Conservation (phyloP, 768 basidiomycete species). For the Cystofilobasidium ferigula region DNA sequence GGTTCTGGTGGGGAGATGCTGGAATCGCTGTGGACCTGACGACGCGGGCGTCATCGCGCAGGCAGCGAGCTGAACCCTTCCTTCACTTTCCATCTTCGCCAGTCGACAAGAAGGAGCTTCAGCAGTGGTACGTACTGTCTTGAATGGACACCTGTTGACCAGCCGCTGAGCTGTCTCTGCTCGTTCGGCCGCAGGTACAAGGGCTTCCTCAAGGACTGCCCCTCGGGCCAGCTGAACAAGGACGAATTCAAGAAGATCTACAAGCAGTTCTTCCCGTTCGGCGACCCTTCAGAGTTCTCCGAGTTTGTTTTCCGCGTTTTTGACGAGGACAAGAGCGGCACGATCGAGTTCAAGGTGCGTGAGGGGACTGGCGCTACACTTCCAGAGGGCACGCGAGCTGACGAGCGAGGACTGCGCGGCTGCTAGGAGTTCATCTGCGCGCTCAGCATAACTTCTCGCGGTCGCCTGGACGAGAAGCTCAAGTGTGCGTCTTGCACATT, state of each 20-base stretch:
- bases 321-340: constrained; percentile 48
- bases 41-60: neutral
- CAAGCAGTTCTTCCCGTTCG: constrained; percentile 99
- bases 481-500: constrained; percentile 55
- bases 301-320: constrained; percentile 44
- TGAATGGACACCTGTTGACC: too few relatives aligned
- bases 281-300: too few relatives aligned
- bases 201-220: constrained; percentile 97
- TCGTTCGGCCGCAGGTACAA: constrained; percentile 63
- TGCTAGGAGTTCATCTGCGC: constrained; percentile 72
- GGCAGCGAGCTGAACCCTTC: neutral
- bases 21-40: neutral
- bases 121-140: constrained; percentile 61
- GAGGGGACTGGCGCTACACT: constrained; percentile 90
- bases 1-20: too few relatives aligned
- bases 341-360: constrained; percentile 93
- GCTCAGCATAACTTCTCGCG: constrained; percentile 84
- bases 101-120: constrained; percentile 95
- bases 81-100: constrained; percentile 17
- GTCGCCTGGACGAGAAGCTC: constrained; percentile 90
- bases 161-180: constrained; percentile 10
- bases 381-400: constrained; percentile 56
- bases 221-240: constrained; percentile 91
- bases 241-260: constrained; percentile 93
- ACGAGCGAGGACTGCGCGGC: neutral